Base-by-base conservation (phyloP, 164 flowering plant species). In the Aristolochia fimbriata region DNA sequence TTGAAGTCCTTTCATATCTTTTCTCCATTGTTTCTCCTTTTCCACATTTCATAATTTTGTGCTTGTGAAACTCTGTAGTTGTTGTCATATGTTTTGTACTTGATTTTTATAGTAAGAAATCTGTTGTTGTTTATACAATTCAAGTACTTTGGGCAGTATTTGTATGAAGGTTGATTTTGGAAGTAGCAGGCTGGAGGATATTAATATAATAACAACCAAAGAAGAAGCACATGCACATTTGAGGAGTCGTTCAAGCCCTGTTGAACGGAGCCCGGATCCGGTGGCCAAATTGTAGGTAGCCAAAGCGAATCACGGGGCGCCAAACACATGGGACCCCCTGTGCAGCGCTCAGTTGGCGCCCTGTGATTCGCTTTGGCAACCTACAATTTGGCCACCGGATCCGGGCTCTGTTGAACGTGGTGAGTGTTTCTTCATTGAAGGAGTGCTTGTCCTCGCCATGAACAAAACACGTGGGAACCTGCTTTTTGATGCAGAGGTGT, bases 401-500 rank as follows among this genome's bases (percentile, higher is more conserved):
- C n/a, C n/a, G n/a, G n/a, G n/a, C n/a, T n/a, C n/a, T n/a, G n/a
- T 79, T 46, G 69, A 69, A 47, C 73, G 63, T 63, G 79, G 68
- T 48, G 80, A 75, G 7, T 79, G 80, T 64, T 51, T 59, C 17
- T 49, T 51, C 61, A 68, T 77, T 2, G 70, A 74, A 73, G 80
- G 79, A 24, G 65, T 66, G 17, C 76, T 47, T 67, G 74, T 79
- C 61, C 77, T 77, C 62, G 79, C 74, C 3, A 62, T 62, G 54
- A 65, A 61, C n/a, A 60, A 59, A 23, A 37, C 43, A 37, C 37
- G 6, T 63, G 51, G 57, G 67, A 54, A 46, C 30, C 66, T 71
- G 53, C 73, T 69, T 62, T 75, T 65, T 66, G 81, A 79, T 71
- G 78, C 80, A 8, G 59, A 65, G 65, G 77, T 77, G 53, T 78